Evolutionary conservation across 176 grass and related monocot genomes (phyloP), one percentile per base, ranked within the genome.

Genomic region (Oryza officinalis): DNA sequence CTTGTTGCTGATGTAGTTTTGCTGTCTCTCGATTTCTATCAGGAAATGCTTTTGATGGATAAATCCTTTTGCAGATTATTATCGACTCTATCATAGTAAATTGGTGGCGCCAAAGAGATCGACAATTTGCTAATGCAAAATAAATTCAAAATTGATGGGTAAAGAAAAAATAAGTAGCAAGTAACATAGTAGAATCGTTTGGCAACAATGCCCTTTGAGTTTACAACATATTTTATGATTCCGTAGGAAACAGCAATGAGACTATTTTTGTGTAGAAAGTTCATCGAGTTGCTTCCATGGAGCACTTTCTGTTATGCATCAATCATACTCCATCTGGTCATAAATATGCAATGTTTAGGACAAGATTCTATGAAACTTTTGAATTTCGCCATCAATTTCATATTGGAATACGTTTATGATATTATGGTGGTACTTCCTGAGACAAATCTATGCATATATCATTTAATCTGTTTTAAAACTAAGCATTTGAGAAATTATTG

Each of bases 41-140:
- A 57, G 13, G 73, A 32, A 22, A 52, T 26, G 73, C 77, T 80
- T 71, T 40, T 89, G 27, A 85, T 86, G 40, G 63, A 43, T 13
- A 1, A 57, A 80, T 77, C 41, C 8, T 67, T 43, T 50, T 87
- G 81, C 93, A 96, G 93, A 92, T 98, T 65, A 90, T 95, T 70
- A 85, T 96, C 1, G 89, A 98, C 74, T 95, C 96, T 33, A 75
- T 90, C 78, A 46, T 90, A 63, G 93, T 96, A 63, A 96, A 93
- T 72, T 92, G 88, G 87, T 98, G 96, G 93, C 83, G 85, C 40
- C 41, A 73, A 67, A 94, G 89, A 71, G 96, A 94, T 88, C 83
- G 89, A 77, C 65, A 54, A 63, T 72, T 80, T 57, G 12, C 70
- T 40, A 69, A 61, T 83, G 67, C 81, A 54, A 93, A 89, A 66